These are phyloP conservation scores for Halenospora varia DNA, from an alignment of 495 filamentous ascomycete species.

Conservation along the genomic window DNA sequence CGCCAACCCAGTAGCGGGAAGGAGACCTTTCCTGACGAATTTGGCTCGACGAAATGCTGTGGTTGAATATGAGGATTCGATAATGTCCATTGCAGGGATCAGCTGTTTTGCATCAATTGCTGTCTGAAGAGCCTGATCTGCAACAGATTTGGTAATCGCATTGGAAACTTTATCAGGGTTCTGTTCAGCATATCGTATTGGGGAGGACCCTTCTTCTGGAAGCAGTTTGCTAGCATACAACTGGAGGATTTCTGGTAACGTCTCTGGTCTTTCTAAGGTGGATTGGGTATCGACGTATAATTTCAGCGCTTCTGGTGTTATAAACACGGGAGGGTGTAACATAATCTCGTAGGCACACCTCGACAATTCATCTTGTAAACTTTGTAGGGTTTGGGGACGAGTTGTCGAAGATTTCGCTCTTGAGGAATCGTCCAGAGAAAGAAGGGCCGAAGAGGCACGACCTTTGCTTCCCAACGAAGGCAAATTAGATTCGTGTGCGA, in stretches of 20 bases:
- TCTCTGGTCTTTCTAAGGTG: slow-evolving; percentile 63
- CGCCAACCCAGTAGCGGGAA: slow-evolving; percentile 30
- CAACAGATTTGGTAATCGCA: slow-evolving; percentile 63
- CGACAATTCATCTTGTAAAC: slow-evolving; percentile 37
- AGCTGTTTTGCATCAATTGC: slow-evolving; percentile 77
- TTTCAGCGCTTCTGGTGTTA: slow-evolving; percentile 65
- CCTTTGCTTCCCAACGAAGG: slow-evolving; percentile 1
- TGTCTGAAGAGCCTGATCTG: slow-evolving; percentile 65
- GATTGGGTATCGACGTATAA: slow-evolving; percentile 69
- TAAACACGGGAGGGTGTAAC: slow-evolving; percentile 73
- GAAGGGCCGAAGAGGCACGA: slow-evolving; percentile 23
- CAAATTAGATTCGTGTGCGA: slow-evolving; percentile 11
- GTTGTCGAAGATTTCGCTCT: slow-evolving; percentile 1
- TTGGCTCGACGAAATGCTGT: slow-evolving; percentile 70
- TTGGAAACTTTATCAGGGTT: slow-evolving; percentile 65
- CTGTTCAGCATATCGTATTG: slow-evolving; percentile 54
- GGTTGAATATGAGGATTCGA: slow-evolving; percentile 71
- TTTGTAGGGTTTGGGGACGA: slow-evolving; percentile 7
- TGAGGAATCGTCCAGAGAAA: slow-evolving; percentile 12
- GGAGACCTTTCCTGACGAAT: slow-evolving; percentile 36
- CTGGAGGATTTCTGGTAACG: slow-evolving; percentile 72
- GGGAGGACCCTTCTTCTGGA: slow-evolving; percentile 54
- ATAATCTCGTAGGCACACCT: slow-evolving; percentile 60
- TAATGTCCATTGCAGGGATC: slow-evolving; percentile 69
- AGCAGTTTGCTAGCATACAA: slow-evolving; percentile 83